Conservation (phyloP, 2,329 filamentous ascomycete species). For the Talaromyces sp. region DNA sequence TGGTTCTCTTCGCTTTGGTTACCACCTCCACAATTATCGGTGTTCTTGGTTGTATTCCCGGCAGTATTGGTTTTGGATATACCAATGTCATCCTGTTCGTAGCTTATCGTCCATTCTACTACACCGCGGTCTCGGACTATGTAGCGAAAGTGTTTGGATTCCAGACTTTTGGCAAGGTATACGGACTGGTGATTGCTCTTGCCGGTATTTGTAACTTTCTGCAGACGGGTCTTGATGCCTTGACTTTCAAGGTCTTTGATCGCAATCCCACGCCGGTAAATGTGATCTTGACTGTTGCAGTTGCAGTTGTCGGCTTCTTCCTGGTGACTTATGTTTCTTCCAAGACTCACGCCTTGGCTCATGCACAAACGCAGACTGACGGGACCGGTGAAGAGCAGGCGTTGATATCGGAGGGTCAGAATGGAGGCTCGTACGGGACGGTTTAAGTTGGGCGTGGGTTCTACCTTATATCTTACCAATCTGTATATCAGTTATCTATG, state of each 20-base stretch:
- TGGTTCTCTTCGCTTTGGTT: constrained; percentile 67
- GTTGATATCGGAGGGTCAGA: constrained; percentile 2
- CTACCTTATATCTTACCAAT: background rate
- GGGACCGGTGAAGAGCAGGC: constrained; percentile 8
- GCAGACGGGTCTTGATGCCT: constrained; percentile 71
- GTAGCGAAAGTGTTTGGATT: constrained; percentile 89
- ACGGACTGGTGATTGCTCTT: constrained; percentile 81
- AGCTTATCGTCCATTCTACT: constrained; percentile 80
- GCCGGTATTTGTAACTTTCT: constrained; percentile 79
- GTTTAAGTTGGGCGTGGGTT: background rate
- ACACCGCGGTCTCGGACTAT: constrained; percentile 84
- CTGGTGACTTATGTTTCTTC: constrained; percentile 62
- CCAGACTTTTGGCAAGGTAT: constrained; percentile 87
- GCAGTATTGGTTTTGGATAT: constrained; percentile 65
- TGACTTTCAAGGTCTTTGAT: constrained; percentile 67
- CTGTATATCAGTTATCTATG: background rate
- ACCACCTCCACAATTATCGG: constrained; percentile 68
- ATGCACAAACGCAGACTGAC: background rate
- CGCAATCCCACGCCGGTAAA: constrained; percentile 76
- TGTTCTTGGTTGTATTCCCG: constrained; percentile 66
- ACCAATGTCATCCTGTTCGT: constrained; percentile 73
- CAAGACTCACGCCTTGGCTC: constrained; percentile 5
- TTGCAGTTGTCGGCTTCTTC: constrained; percentile 57
- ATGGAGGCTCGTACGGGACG: constrained; percentile 1
- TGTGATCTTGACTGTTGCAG: constrained; percentile 57